Percentiles rank a stretch among this genome's conserved stretches.
These are phyloP conservation scores for Candida dendrica DNA, from an alignment of 805 yeast genomes.

Conservation along the genomic window DNA sequence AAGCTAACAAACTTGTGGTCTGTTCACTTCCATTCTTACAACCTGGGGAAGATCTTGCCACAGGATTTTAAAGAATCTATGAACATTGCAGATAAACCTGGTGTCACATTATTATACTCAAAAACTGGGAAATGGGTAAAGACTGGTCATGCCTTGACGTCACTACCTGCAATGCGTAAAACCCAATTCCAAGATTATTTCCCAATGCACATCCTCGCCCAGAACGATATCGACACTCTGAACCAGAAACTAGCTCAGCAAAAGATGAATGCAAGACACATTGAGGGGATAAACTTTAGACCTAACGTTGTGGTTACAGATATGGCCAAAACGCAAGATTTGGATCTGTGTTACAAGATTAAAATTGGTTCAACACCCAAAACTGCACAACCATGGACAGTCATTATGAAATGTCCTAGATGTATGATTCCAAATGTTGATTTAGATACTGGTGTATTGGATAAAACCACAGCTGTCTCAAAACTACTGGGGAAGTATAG, in stretches of 20 bases:
- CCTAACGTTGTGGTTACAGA: constrained; percentile 11
- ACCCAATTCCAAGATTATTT: constrained; percentile 17
- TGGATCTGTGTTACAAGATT: constrained; percentile 11
- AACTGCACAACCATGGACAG: constrained; percentile 6
- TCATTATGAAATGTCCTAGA: constrained; percentile 13
- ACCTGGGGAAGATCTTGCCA: constrained; percentile 16
- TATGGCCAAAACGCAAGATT: constrained; percentile 1
- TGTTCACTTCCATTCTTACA: constrained; percentile 8
- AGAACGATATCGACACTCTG: constrained; percentile 8
- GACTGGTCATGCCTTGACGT: constrained; percentile 5
- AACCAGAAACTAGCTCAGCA: constrained; percentile 4
- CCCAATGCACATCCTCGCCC: constrained; percentile 12
- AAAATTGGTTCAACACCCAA: not conserved
- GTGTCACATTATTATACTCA: constrained; percentile 12
- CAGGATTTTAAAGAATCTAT: constrained; percentile 10
- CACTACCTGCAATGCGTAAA: constrained; percentile 5
- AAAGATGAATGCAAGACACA: constrained; percentile 2
- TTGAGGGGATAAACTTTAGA: constrained; percentile 12
- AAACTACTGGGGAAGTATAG: constrained; percentile 11
- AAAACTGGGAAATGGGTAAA: constrained; percentile 11
- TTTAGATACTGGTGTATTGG: constrained; percentile 10
- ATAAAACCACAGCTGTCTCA: constrained; percentile 10
- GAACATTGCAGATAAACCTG: constrained; percentile 7
- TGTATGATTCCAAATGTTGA: constrained; percentile 16
- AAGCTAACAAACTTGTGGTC: constrained; percentile 13